A percentile compares a stretch with the other conserved stretches of the same genome.
Conservation (phyloP, 202 grass and related monocot genomes). For the Schoenoplectus tabernaemontani region DNA sequence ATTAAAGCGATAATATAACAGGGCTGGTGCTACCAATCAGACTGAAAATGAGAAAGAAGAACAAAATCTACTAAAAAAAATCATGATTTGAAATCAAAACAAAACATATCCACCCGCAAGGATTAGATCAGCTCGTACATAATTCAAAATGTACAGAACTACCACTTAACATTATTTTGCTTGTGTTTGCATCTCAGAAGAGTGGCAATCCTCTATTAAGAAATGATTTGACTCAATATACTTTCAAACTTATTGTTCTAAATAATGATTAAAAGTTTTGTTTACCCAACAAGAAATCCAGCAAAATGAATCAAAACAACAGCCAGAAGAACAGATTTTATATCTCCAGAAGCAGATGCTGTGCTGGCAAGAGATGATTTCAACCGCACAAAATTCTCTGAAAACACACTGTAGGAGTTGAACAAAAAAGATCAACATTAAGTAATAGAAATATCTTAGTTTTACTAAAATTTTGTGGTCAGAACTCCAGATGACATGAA, state of each 20-base stretch:
- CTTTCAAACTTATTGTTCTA: background rate
- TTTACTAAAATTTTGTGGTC: background rate
- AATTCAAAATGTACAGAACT: background rate
- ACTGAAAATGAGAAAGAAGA: background rate
- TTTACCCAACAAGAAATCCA: conserved; percentile 69
- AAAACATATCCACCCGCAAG: background rate
- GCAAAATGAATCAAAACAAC: conserved; percentile 57
- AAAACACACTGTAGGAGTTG: conserved; percentile 50
- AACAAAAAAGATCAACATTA: background rate
- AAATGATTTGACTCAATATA: background rate
- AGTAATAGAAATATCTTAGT: conserved; percentile 6
- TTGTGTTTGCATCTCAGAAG: background rate
- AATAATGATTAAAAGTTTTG: background rate
- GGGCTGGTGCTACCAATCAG: background rate
- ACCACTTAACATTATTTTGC: background rate
- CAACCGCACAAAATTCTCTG: conserved; percentile 61
- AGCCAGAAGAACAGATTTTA: conserved; percentile 35
- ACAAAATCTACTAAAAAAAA: background rate
- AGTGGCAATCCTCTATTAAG: background rate
- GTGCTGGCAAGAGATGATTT: conserved; percentile 35
- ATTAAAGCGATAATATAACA: conserved; percentile 7
- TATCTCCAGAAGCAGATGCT: conserved; percentile 42
- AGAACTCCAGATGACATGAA: background rate
- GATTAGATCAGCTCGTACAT: background rate
- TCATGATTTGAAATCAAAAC: background rate